Base-by-base conservation (phyloP, 257 asterid genomes). In the Salvia hispanica region DNA sequence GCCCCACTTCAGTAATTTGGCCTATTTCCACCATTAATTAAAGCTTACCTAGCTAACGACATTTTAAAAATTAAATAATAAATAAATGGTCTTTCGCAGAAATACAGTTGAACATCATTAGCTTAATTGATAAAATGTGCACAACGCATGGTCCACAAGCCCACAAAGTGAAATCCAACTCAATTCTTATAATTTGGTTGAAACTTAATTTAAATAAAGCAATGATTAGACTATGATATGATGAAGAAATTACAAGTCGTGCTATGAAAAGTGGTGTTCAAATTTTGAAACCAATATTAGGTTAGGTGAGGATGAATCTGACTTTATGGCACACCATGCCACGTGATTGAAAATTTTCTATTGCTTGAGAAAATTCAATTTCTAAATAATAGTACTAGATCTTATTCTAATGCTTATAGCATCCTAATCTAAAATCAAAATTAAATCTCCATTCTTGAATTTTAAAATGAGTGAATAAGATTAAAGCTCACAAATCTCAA, bases 281-380 rank as follows among this genome's bases (percentile, higher is more conserved):
- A 90, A 87, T 3, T 90, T 90, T 85, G 90, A 87, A 88, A 74
- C 65, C 66, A 69, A 73, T 66, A 51, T 71, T 53, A 68, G 77
- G 78, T 75, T 71, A 58, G 87, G 84, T 87, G 40, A 39, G 36
- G 60, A 62, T 58, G 79, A 50, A 61, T 59, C 72, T 40, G 67
- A 71, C 83, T 69, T 67, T 78, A 65, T 58, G 55, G 70, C 60
- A 72, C 71, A 79, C 69, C 77, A 71, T 70, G 45, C 48, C 91
- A 81, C 67, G 80, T 78, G 81, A 66, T 28, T 55, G 14, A 31
- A 16, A 60, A 57, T 69, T 58, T 62, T 59, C 45, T 55, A 53
- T 31, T 1, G 3, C 55, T 53, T 3, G 36, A 21, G 4, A 51
- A n/a, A 11, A 14, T 12, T 25, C 31, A 25, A 25, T 25, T 25